Conservation (phyloP, 352 stramenopile species). For the Pythium brassicae region DNA sequence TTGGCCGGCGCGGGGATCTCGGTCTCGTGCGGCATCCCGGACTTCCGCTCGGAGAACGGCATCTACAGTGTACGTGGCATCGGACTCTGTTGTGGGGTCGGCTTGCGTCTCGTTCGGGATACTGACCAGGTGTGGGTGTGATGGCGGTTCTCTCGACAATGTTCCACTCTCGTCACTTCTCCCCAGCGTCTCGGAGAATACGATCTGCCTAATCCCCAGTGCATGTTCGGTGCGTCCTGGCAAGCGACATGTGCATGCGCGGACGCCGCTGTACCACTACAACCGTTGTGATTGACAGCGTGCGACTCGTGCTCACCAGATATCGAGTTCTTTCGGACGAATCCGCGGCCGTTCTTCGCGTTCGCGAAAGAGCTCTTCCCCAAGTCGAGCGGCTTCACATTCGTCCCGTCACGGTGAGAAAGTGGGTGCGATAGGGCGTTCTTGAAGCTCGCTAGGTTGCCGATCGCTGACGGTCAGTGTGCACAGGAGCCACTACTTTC, state of each 20-base stretch:
- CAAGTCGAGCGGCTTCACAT: slow-evolving; percentile 76
- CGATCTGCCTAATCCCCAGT: slow-evolving; percentile 80
- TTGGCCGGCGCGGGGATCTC: slow-evolving; percentile 94
- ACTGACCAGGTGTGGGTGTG: slow-evolving; percentile 1
- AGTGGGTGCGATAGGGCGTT: too few species aligned
- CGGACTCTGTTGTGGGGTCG: neutral
- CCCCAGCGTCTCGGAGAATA: slow-evolving; percentile 69
- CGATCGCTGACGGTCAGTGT: neutral
- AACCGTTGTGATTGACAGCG: neutral
- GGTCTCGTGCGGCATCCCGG: slow-evolving; percentile 96
- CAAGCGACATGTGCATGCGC: too few species aligned
- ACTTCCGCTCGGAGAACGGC: slow-evolving; percentile 95
- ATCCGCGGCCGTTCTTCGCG: slow-evolving; percentile 96
- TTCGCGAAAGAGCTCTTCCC: slow-evolving; percentile 91
- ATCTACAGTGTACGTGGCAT: slow-evolving; percentile 83
- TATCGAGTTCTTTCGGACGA: slow-evolving; percentile 95
- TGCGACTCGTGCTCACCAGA: slow-evolving; percentile 68
- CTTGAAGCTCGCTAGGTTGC: too few species aligned
- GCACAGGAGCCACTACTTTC: slow-evolving; percentile 91
- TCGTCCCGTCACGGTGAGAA: slow-evolving; percentile 62
- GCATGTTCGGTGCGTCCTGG: slow-evolving; percentile 69
- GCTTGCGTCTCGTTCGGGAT: neutral
- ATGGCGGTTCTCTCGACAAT: neutral
- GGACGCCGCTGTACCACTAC: too few species aligned
- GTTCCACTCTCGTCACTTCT: neutral